Conservation (phyloP, 2,329 filamentous ascomycete species). For the Penicillium glabrum region DNA sequence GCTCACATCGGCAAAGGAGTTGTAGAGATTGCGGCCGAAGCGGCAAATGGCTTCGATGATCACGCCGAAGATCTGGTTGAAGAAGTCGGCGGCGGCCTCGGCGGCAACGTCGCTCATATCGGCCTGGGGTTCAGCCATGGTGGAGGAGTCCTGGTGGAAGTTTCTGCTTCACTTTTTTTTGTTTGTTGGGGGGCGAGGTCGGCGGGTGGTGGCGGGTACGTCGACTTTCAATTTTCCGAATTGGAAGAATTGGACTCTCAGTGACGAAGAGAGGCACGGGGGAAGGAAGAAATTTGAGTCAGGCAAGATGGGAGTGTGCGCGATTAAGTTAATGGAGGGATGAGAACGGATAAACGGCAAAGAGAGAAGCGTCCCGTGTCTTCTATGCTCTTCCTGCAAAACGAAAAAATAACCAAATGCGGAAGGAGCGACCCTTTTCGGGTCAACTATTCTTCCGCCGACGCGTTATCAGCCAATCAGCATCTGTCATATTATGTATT, state of each 20-base stretch:
- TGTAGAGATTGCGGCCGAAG: constrained; percentile 41
- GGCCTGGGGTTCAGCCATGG: constrained; percentile 22
- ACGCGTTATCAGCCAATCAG: constrained; percentile 25
- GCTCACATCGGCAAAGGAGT: constrained; percentile 45
- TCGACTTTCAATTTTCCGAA: neutral
- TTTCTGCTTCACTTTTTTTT: neutral
- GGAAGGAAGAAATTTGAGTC: neutral
- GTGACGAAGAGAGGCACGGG: neutral
- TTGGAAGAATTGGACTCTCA: neutral
- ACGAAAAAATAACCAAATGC: neutral
- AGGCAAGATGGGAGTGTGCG: neutral
- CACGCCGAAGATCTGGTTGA: constrained; percentile 28
- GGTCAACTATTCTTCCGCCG: constrained; percentile 15
- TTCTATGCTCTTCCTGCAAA: neutral
- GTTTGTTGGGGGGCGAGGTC: constrained; percentile 3
- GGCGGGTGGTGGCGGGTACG: constrained; percentile 1
- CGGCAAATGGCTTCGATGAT: constrained; percentile 27
- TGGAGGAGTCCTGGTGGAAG: neutral
- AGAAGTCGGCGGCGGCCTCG: constrained; percentile 32
- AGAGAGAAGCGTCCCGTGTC: neutral
- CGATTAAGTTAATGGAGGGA: neutral
- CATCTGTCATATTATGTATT: constrained; percentile 1
- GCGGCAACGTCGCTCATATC: constrained; percentile 25
- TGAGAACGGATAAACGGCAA: neutral
- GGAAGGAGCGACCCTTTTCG: constrained; percentile 10